phyloP scores from a whole-genome alignment of 192 early-diverging fungal genomes.

The Funneliformis mosseae region DNA sequence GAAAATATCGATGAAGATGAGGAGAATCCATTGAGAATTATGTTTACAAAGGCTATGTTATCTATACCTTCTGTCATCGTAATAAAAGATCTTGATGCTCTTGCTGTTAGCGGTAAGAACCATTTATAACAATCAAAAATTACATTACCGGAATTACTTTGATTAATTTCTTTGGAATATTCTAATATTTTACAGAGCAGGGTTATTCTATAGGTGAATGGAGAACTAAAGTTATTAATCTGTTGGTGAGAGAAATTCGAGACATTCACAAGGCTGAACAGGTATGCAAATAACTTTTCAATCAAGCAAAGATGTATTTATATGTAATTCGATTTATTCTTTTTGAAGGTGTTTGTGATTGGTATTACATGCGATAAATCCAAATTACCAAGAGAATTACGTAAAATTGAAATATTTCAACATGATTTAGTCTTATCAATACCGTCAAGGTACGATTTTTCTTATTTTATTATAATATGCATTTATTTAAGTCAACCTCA shows the following conservation, averaged over 20 bases:
- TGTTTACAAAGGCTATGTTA: constrained; percentile 47
- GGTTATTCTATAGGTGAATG: constrained; percentile 35
- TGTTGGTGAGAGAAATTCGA: background rate
- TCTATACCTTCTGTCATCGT: constrained; percentile 52
- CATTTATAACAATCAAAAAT: background rate
- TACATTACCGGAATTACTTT: background rate
- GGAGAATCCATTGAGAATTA: constrained; percentile 25
- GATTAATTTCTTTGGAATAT: background rate
- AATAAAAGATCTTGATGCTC: constrained; percentile 53
- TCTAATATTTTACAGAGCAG: constrained; percentile 5
- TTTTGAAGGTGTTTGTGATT: constrained; percentile 47
- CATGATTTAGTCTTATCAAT: constrained; percentile 44
- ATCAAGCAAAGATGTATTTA: background rate
- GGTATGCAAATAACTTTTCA: background rate
- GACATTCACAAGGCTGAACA: background rate
- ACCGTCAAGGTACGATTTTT: constrained; percentile 41
- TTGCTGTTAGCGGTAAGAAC: constrained; percentile 40
- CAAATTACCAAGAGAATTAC: constrained; percentile 44
- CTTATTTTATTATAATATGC: background rate
- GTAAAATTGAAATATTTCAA: constrained; percentile 41
- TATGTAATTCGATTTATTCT: background rate
- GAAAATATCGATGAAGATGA: constrained; percentile 25
- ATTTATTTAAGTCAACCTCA: background rate
- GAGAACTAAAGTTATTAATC: constrained; percentile 4
- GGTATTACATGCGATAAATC: constrained; percentile 41